A percentile compares a stretch with the other conserved stretches of the same genome.
Conservation (phyloP, 2,329 filamentous ascomycete species). For the Aaosphaeria pasadenensis region DNA sequence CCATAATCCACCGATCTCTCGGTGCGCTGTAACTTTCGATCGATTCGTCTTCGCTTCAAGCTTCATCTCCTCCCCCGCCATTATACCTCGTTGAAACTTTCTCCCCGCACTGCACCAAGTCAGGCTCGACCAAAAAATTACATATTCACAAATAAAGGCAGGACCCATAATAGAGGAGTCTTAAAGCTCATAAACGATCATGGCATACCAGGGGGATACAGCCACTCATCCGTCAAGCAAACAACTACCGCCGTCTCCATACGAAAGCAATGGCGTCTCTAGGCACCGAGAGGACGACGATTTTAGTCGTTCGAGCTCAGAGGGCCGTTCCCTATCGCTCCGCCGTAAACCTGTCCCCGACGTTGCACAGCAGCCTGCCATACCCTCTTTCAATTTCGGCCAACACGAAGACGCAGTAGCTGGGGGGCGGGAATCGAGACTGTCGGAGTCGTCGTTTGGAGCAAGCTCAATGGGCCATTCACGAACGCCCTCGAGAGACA, state of each 20-base stretch:
- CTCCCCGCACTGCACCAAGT: too few relatives aligned
- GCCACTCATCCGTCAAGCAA: conserved; percentile 17
- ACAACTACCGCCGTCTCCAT: conserved; percentile 25
- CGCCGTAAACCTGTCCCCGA: conserved; percentile 21
- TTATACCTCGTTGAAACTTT: too few relatives aligned
- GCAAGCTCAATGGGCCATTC: conserved; percentile 34
- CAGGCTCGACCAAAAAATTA: too few relatives aligned
- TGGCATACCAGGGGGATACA: conserved; percentile 19
- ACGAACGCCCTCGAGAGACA: conserved; percentile 32
- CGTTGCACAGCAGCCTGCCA: conserved; percentile 10
- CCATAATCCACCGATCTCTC: too few relatives aligned
- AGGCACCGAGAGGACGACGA: conserved; percentile 8
- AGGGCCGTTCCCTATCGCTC: conserved; percentile 17
- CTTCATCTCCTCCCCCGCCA: too few relatives aligned
- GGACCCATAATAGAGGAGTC: too few relatives aligned
- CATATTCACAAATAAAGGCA: too few relatives aligned
- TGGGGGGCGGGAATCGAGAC: conserved; percentile 29
- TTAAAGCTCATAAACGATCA: conserved; percentile 12
- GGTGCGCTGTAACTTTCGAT: too few relatives aligned
- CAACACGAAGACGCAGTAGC: conserved; percentile 27
- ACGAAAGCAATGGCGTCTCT: conserved; percentile 9
- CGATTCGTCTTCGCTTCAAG: too few relatives aligned
- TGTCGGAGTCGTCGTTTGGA: conserved; percentile 31
- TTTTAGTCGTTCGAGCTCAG: conserved; percentile 14
- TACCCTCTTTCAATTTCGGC: conserved; percentile 30